Conservation (phyloP, 2,329 filamentous ascomycete species). For the Calonectria pteridis region DNA sequence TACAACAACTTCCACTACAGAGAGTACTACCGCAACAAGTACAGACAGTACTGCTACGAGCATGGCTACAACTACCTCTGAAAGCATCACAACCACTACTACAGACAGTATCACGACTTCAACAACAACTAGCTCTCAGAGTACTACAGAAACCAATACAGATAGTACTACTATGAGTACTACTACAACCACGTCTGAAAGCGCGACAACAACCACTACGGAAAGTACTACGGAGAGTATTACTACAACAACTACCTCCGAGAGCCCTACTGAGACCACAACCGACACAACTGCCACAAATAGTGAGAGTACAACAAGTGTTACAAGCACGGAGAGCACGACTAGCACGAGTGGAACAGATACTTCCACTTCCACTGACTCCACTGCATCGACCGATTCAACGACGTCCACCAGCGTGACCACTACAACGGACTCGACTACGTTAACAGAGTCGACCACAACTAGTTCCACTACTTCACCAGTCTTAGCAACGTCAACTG, state of each 20-base stretch:
- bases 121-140: not conserved
- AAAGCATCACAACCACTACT: too few species aligned
- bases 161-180: not conserved
- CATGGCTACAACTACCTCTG: too few species aligned
- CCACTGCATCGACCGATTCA: not conserved
- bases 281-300: not conserved
- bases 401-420: too few species aligned
- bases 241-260: not conserved
- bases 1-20: not conserved
- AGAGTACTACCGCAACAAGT: too few species aligned
- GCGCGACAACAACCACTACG: too few species aligned
- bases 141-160: not conserved
- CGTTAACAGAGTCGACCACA: not conserved
- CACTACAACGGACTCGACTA: too few species aligned
- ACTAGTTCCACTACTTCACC: not conserved
- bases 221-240: too few species aligned
- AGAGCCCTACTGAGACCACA: not conserved
- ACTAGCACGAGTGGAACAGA: not conserved
- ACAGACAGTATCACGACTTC: not conserved
- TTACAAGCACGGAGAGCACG: not conserved
- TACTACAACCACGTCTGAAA: too few species aligned
- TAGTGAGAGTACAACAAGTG: not conserved
- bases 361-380: not conserved
- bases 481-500: not conserved
- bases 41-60: too few species aligned